Base-by-base conservation (phyloP, 2,329 filamentous ascomycete genomes). In the Penicillium vulpinum region DNA sequence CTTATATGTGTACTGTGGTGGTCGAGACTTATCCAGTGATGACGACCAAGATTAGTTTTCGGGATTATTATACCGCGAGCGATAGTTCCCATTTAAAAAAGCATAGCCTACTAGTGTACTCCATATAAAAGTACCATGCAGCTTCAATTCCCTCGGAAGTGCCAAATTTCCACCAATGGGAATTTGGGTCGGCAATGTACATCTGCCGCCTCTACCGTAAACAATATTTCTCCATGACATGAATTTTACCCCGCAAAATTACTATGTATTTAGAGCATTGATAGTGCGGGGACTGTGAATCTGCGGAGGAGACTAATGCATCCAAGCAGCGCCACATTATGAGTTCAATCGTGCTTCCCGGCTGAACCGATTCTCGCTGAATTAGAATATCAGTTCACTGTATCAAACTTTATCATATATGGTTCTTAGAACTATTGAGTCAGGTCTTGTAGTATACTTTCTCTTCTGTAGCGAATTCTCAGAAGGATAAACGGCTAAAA, bases 151-250 rank as follows among this genome's bases (percentile, higher is more conserved):
- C 5, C 2, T 13, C 9, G 18, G 40, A 29, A 29, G 11, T 46
- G 18, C 18, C 10, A 10, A 48, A 40, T 54, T 48, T 48, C 43
- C 51, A 40, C 51, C 51, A 54, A 48, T 54, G 1, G 35, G 11
- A 28, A 21, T 48, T 39, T 24, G 18, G 7, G 39, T 22, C 26
- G n/a, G 22, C 18, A 24, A 29, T 46, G 7, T 18, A 15, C 5
- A 8, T 22, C 16, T 13, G 44, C n/a, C 35, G 15, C 31, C 18
- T 22, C 6, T 46, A 39, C 10, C 51, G 33, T 54, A 31, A 31
- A 31, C 9, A 33, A 18, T 6, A 29, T 24, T 9, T 2, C n/a
- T n/a, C 26, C 18, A 46, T 18, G 33, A 41, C 33, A 47, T 33
- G 16, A 40, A 10, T 7, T 18, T 4, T 48, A 54, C 51, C 43